Evolutionary conservation across 495 filamentous ascomycete genomes (phyloP), one percentile per base, ranked within the genome.

Genomic region (Penicillium lividum): DNA sequence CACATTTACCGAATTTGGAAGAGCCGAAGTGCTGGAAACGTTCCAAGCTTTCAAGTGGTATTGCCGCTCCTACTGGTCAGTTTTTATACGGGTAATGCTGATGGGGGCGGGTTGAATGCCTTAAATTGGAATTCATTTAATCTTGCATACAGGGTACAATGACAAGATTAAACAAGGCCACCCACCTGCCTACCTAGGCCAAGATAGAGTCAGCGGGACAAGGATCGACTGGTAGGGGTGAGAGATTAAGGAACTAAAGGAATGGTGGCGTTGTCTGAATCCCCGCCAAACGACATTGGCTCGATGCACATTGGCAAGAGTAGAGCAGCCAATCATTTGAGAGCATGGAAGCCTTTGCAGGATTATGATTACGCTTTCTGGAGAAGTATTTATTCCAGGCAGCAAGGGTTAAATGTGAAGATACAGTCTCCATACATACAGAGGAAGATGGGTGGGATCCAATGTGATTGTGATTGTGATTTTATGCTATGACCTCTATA

Each of bases 391-490:
- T 11, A 36, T 36, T 47, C 11, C 18, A 63, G 53, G 57, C 51
- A 56, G 56, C 57, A 57, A 63, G 57, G 54, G 49, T 50, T 49
- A 31, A 31, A 49, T 49, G 46, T 13, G 27, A 11, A n/a, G 38
- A 40, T 36, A 22, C 22, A 22, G 1, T 22, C 2, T 22, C 22
- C 22, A 22, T 22, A 22, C 22, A 22, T 22, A 22, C 2, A 1
- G 22, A 22, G 22, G 22, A 22, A 22, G 22, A 2, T 22, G 22
- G 22, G 22, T n/a, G 22, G 22, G 22, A 22, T 22, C 22, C 22
- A 22, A 22, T 2, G 22, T 22, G 22, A 22, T 22, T 22, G 22
- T 22, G 22, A 22, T 22, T 22, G 22, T 22, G 22, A 22, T 22
- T 22, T 1, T 22, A 22, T 33, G 31, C 31, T 33, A 33, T 33